phyloP scores from a whole-genome alignment of 805 yeast genomes.

The Ogataea trehaloabstinens region DNA sequence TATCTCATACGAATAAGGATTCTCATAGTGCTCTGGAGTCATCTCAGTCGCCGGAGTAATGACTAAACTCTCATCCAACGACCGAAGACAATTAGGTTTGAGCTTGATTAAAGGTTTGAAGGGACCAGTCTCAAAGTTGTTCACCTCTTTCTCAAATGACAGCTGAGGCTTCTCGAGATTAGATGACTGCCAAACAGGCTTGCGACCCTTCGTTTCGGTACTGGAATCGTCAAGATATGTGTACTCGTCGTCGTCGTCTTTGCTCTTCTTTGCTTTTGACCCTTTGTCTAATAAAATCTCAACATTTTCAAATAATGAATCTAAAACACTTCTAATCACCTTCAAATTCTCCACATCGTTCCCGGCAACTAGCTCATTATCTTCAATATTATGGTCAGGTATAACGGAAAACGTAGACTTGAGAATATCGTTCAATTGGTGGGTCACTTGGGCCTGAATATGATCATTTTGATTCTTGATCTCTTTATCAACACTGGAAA shows the following conservation, averaged over 20 bases:
- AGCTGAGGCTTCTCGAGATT: conserved; percentile 62
- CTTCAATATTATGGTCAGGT: conserved; percentile 27
- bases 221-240: conserved; percentile 53
- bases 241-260: conserved; percentile 25
- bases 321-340: conserved; percentile 59
- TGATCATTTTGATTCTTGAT: conserved; percentile 39
- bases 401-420: conserved; percentile 19
- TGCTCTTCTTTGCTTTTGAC: conserved; percentile 20
- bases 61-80: conserved; percentile 51
- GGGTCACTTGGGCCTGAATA: conserved; percentile 42
- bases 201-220: conserved; percentile 32
- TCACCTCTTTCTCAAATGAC: conserved; percentile 54
- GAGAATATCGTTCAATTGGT: conserved; percentile 45
- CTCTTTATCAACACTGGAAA: conserved; percentile 57
- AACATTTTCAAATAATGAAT: conserved; percentile 69
- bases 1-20: conserved; percentile 83
- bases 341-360: conserved; percentile 57
- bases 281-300: conserved; percentile 63
- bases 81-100: conserved; percentile 68
- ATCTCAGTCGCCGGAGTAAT: conserved; percentile 38
- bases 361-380: conserved; percentile 23
- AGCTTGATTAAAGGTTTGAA: conserved; percentile 69
- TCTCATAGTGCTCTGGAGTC: conserved; percentile 60
- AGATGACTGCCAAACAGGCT: conserved; percentile 8
- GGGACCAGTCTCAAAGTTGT: conserved; percentile 64